These are phyloP conservation scores for Penicillium brasilianum DNA, from an alignment of 2,329 filamentous ascomycete species.

Conservation along the genomic window DNA sequence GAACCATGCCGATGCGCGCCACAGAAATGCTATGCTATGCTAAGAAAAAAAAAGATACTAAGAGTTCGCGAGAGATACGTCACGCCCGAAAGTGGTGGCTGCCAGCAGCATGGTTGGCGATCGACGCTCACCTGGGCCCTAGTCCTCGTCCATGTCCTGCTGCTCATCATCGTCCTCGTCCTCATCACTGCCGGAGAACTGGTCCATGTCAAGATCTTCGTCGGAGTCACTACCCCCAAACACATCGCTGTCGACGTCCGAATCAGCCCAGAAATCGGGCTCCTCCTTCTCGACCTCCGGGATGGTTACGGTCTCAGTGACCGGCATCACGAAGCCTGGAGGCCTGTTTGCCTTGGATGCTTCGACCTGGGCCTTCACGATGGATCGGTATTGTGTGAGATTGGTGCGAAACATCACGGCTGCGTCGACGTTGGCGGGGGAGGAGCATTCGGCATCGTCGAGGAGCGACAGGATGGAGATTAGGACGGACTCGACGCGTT, in stretches of 20 bases:
- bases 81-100: neutral
- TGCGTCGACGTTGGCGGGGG: conserved; percentile 93
- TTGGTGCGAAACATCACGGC: conserved; percentile 82
- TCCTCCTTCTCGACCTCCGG: conserved; percentile 72
- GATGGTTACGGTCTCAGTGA: conserved; percentile 61
- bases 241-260: conserved; percentile 72
- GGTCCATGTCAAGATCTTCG: conserved; percentile 51
- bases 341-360: conserved; percentile 80
- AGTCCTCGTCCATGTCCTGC: conserved; percentile 3
- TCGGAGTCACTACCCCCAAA: conserved; percentile 74
- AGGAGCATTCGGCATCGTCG: conserved; percentile 91
- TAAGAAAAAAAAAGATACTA: neutral
- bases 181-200: conserved; percentile 51
- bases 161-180: conserved; percentile 30
- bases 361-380: conserved; percentile 72
- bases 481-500: conserved; percentile 92
- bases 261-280: conserved; percentile 76
- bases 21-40: conserved; percentile 6
- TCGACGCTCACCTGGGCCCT: conserved; percentile 4
- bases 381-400: conserved; percentile 69
- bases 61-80: neutral
- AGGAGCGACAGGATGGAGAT: conserved; percentile 90
- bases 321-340: conserved; percentile 79
- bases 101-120: neutral
- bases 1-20: conserved; percentile 3